Evolutionary conservation across 495 filamentous ascomycete species (phyloP).

Genomic region (Thermothielavioides terrestris): DNA sequence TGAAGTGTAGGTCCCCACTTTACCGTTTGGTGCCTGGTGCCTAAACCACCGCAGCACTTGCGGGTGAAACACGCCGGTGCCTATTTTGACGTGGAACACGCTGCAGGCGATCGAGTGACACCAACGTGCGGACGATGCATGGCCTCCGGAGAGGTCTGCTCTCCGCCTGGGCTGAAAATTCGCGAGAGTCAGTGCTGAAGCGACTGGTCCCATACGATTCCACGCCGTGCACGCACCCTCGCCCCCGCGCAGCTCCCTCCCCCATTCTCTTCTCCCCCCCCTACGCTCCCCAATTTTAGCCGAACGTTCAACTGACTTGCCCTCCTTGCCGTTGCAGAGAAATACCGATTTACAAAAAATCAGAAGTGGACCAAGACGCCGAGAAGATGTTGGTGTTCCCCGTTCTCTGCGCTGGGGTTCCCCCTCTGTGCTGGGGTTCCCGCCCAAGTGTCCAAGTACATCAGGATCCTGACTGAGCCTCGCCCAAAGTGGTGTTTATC

Average conservation of each 20-base stretch:
- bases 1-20: slow-evolving; percentile 31
- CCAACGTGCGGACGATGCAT: slow-evolving; percentile 36
- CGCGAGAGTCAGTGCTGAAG: slow-evolving; percentile 20
- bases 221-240: too few species aligned
- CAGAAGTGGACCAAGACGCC: slow-evolving; percentile 29
- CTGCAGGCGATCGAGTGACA: slow-evolving; percentile 35
- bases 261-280: not conserved
- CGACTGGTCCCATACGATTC: too few species aligned
- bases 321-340: slow-evolving; percentile 6
- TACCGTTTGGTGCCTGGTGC: not conserved
- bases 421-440: too few species aligned
- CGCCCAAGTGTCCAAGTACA: too few species aligned
- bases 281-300: too few species aligned
- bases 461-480: not conserved
- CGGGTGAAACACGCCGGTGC: not conserved
- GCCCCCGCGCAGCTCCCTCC: not conserved
- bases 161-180: slow-evolving; percentile 22
- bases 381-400: slow-evolving; percentile 17
- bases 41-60: not conserved
- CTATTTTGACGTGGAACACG: not conserved
- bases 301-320: not conserved
- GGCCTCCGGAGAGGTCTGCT: slow-evolving; percentile 15
- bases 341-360: slow-evolving; percentile 18
- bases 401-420: too few species aligned
- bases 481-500: slow-evolving; percentile 17